Evolutionary conservation across 1,284 basidiomycete genomes (phyloP).

Genomic region (Leccinum variabile): DNA sequence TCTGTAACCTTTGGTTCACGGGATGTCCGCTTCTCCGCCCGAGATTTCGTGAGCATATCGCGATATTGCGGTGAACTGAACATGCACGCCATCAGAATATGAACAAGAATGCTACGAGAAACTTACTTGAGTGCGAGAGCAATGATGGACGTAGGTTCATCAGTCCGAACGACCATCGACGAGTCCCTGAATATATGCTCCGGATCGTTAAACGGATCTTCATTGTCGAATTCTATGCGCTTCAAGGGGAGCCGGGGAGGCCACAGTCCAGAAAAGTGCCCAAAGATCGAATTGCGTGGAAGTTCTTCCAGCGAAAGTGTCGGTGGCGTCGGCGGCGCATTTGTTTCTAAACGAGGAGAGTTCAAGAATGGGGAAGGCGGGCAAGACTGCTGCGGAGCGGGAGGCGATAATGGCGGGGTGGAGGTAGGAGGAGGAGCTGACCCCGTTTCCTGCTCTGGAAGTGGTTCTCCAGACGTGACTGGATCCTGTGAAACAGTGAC

Average conservation of each 20-base stretch:
- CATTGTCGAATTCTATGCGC: conserved; percentile 52
- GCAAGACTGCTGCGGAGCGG: conserved; percentile 37
- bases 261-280: conserved; percentile 74
- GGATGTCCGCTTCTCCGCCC: conserved; percentile 68
- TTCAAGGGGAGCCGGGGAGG: conserved; percentile 51
- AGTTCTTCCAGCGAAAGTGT: conserved; percentile 55
- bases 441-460: conserved; percentile 19
- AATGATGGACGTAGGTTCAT: conserved; percentile 98
- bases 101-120: background rate
- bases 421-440: conserved; percentile 19
- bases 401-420: conserved; percentile 35
- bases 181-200: conserved; percentile 97
- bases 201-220: conserved; percentile 70
- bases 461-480: conserved; percentile 10
- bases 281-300: conserved; percentile 75
- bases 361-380: conserved; percentile 58
- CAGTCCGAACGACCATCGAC: conserved; percentile 92
- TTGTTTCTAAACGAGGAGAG: conserved; percentile 40
- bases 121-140: conserved; percentile 88
- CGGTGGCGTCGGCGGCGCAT: conserved; percentile 51
- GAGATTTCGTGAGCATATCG: conserved; percentile 77
- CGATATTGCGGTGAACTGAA: conserved; percentile 83
- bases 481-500: conserved; percentile 15
- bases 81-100: conserved; percentile 6
- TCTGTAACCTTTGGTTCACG: conserved; percentile 69